These are phyloP conservation scores for Mariannaea elegans DNA, from an alignment of 2,329 filamentous ascomycete genomes.

Conservation along the genomic window DNA sequence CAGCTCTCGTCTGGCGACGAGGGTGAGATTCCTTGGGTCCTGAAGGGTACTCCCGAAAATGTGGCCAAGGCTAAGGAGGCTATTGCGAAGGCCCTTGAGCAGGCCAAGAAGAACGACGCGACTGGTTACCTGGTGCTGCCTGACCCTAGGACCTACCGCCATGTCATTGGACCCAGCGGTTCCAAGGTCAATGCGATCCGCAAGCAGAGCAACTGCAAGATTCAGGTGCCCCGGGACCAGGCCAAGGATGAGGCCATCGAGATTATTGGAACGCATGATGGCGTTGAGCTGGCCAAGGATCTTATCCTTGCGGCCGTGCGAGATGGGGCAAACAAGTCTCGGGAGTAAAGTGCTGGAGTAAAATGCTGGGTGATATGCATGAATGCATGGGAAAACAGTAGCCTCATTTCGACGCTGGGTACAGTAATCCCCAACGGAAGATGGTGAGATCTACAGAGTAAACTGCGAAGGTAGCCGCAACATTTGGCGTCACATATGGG, in stretches of 20 bases:
- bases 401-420: conserved; percentile 6
- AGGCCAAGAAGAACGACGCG: conserved; percentile 73
- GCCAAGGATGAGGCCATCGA: conserved; percentile 83
- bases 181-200: conserved; percentile 93
- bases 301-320: conserved; percentile 86
- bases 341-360: conserved; percentile 37
- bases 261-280: conserved; percentile 80
- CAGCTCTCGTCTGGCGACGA: conserved; percentile 68
- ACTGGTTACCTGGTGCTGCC: conserved; percentile 90
- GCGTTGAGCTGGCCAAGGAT: conserved; percentile 86
- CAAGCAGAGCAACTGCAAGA: conserved; percentile 90
- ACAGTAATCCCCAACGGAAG: conserved; percentile 5
- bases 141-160: conserved; percentile 88
- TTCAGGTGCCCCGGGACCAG: conserved; percentile 90
- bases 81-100: conserved; percentile 77
- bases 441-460: conserved; percentile 26
- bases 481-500: conserved; percentile 22
- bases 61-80: conserved; percentile 82
- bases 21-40: conserved; percentile 87
- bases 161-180: conserved; percentile 88
- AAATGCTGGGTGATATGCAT: background rate
- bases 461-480: conserved; percentile 23
- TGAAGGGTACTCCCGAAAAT: conserved; percentile 80
- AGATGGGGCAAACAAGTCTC: conserved; percentile 59
- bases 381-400: background rate